Base-by-base conservation (phyloP, 2,329 filamentous ascomycete species). In the Thelonectria blattea region DNA sequence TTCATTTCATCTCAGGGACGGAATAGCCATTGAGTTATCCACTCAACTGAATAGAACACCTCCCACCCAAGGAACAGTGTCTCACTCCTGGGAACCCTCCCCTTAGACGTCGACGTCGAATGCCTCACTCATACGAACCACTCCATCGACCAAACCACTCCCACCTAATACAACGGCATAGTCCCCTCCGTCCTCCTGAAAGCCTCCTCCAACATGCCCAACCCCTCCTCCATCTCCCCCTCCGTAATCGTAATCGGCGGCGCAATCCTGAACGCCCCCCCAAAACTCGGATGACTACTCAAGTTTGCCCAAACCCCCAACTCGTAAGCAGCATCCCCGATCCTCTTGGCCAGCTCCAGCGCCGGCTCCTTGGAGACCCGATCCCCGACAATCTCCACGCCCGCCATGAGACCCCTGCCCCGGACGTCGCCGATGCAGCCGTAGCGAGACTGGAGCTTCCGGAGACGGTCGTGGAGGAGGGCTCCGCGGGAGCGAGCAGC, bases 371-470 rank as follows among this genome's bases (percentile, higher is more conserved):
- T 86, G 0, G 79, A 83, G 34, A 75, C 68, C 2, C 78, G 70
- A 65, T 86, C 78, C 0, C 73, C 73, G 1, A 89, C 81, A 62
- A 88, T 85, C 72, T 88, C 85, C 8, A 87, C 74, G 2, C 85
- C 85, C 0, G 80, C 79, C 78, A 88, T 81, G 9, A 88, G 74
- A 0, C 86, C 86, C 0, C 85, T 78, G 0, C 85, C 85, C 10
- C 86, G 80, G 0, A 89, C 81, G 66, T 88, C 85, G 1, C 86
- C 86, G 52, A 89, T 85, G 71, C 85, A 89, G 30, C 79, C 81
- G 67, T 86, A 88, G n/a, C 79, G 78, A 18, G 73, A 68, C 66
- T 81, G 78, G 17, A 85, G 73, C 30, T 58, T 71, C 22, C 72
- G 72, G n/a, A 86, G 78, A 2, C 80, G 83, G 0, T 68, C 74